Conservation (phyloP, 305 asterid species). For the Fraxinus sp. region DNA sequence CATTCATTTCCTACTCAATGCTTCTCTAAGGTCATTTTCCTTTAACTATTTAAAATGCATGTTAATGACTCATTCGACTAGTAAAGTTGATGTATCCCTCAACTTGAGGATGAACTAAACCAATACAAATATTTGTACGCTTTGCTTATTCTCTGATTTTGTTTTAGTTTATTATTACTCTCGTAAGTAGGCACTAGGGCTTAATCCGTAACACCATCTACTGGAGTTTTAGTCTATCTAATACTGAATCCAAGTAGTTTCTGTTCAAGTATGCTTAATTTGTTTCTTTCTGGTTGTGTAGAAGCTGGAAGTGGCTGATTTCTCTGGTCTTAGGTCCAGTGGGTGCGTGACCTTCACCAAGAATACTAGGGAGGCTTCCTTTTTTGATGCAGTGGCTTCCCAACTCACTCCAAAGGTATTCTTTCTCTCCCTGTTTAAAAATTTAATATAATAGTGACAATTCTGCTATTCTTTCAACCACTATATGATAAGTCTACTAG, state of each 20-base stretch:
- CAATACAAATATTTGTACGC: not conserved
- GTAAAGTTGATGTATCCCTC: not conserved
- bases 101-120: not conserved
- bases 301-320: conserved; percentile 71
- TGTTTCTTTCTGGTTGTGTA: conserved; percentile 27
- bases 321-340: conserved; percentile 67
- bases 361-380: conserved; percentile 49
- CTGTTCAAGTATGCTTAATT: not conserved
- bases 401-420: conserved; percentile 59
- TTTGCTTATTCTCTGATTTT: not conserved
- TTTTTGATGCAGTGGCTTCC: conserved; percentile 57
- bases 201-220: not conserved
- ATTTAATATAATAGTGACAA: not conserved
- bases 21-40: conserved; percentile 59
- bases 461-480: not conserved
- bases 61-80: not conserved
- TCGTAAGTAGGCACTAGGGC: not conserved
- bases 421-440: not conserved
- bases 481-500: not conserved
- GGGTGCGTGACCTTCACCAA: conserved; percentile 54
- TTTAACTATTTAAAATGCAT: not conserved
- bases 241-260: not conserved
- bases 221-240: not conserved
- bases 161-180: not conserved
- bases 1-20: conserved; percentile 59